Evolutionary conservation across 2,329 filamentous ascomycete species (phyloP).

Genomic region (Sporothrix pseudoabietina): DNA sequence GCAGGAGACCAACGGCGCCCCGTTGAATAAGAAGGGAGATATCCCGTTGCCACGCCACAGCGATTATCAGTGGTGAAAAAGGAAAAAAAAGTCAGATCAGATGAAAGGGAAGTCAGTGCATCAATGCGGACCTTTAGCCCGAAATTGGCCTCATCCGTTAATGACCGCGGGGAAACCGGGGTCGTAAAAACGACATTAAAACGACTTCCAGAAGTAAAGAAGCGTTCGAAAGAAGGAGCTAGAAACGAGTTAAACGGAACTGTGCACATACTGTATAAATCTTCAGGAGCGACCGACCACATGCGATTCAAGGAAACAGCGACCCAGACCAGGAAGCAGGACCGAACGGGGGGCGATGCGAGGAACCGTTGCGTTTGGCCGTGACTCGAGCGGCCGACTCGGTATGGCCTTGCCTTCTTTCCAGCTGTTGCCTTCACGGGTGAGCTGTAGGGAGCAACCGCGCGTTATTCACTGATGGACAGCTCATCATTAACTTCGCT

Average conservation of each 20-base stretch:
- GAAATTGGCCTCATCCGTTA: conserved; percentile 13
- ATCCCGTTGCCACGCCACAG: conserved; percentile 2
- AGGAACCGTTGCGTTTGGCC: background rate
- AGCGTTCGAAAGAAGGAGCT: conserved; percentile 3
- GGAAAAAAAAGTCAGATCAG: conserved; percentile 3
- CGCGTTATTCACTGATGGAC: background rate
- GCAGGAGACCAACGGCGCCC: background rate
- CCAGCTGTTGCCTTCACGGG: background rate
- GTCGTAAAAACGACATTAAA: background rate
- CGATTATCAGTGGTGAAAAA: background rate
- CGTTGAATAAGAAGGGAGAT: conserved; percentile 4
- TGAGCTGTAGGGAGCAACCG: background rate
- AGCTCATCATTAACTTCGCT: background rate
- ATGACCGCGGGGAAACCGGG: conserved; percentile 2
- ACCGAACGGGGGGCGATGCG: background rate
- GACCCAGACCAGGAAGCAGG: background rate
- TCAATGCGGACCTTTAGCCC: conserved; percentile 16
- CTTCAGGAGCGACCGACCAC: background rate
- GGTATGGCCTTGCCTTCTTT: background rate
- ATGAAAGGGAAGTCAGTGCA: conserved; percentile 9
- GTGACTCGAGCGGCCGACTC: conserved; percentile 14
- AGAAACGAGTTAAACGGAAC: too few relatives aligned
- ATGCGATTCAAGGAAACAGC: background rate
- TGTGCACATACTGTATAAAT: background rate
- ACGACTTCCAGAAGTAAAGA: conserved; percentile 3